These are phyloP conservation scores for Coemansia aciculifera DNA, from an alignment of 192 early-diverging fungal species.

Conservation along the genomic window DNA sequence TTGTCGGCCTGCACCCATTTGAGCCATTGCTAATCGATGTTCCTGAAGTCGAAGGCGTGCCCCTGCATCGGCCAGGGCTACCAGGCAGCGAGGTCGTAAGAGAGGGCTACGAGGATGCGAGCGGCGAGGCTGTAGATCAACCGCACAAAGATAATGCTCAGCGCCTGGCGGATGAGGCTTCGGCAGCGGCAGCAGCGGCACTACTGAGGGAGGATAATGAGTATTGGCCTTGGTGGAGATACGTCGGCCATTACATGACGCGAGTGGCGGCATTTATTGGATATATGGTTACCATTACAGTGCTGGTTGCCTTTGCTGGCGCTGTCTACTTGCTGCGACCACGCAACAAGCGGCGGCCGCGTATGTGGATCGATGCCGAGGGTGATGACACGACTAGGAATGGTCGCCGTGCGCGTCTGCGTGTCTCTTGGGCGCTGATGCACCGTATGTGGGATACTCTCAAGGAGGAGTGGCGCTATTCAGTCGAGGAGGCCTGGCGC, in stretches of 20 bases:
- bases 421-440: slow-evolving; percentile 54
- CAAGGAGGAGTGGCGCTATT: slow-evolving; percentile 48
- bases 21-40: slow-evolving; percentile 5
- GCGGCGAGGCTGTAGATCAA: background rate
- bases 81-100: slow-evolving; percentile 14
- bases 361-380: slow-evolving; percentile 52
- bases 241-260: slow-evolving; percentile 49
- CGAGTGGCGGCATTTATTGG: slow-evolving; percentile 50
- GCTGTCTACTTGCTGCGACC: slow-evolving; percentile 45
- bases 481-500: slow-evolving; percentile 53
- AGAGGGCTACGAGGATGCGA: slow-evolving; percentile 4
- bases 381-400: slow-evolving; percentile 30
- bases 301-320: slow-evolving; percentile 36
- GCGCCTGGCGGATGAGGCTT: background rate
- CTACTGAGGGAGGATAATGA: slow-evolving; percentile 9
- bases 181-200: background rate
- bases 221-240: slow-evolving; percentile 52
- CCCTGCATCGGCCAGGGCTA: slow-evolving; percentile 23
- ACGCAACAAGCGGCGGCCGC: slow-evolving; percentile 48
- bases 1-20: slow-evolving; percentile 41
- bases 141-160: background rate
- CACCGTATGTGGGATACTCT: slow-evolving; percentile 55
- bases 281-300: slow-evolving; percentile 35
- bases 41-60: slow-evolving; percentile 28
- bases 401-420: slow-evolving; percentile 47